phyloP scores from a whole-genome alignment of 2,329 filamentous ascomycete species.

The Bertia moriformis region DNA sequence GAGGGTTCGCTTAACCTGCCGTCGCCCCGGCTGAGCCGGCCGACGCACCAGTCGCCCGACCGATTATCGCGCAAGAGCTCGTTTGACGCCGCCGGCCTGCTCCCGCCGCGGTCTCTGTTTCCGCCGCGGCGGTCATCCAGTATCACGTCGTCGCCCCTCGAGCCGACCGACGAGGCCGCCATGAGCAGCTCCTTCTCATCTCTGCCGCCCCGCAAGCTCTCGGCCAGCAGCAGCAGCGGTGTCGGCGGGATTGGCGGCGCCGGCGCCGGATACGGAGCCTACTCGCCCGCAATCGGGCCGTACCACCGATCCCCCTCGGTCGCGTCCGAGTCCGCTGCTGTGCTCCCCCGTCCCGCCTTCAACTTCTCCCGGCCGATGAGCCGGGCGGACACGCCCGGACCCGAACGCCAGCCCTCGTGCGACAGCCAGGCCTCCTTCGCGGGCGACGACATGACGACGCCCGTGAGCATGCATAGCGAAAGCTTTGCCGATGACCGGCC shows the following conservation, averaged over 20 bases:
- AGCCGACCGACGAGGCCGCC: too few relatives aligned
- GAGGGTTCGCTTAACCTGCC: conserved; percentile 16
- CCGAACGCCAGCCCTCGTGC: conserved; percentile 46
- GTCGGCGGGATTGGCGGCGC: conserved; percentile 26
- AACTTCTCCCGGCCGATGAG: conserved; percentile 92
- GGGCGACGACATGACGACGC: conserved; percentile 52
- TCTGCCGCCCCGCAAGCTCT: conserved; percentile 62
- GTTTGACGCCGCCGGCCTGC: conserved; percentile 33
- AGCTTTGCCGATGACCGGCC: conserved; percentile 39
- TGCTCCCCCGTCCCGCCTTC: conserved; percentile 62
- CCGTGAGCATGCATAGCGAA: conserved; percentile 60
- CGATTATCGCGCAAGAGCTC: conserved; percentile 24
- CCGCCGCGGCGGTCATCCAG: conserved; percentile 38
- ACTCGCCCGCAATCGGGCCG: conserved; percentile 52
- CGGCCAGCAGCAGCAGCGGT: conserved; percentile 56
- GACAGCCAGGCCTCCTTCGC: conserved; percentile 55
- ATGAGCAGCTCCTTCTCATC: conserved; percentile 42
- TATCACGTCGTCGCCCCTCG: conserved; percentile 46
- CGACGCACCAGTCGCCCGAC: conserved; percentile 25
- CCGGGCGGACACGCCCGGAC: conserved; percentile 48
- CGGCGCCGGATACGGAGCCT: too few relatives aligned
- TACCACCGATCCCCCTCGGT: conserved; percentile 71
- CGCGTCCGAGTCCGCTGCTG: conserved; percentile 67
- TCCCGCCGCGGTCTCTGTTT: conserved; percentile 33
- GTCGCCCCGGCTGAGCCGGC: conserved; percentile 10